These are phyloP conservation scores for Pythium grandisporangium DNA, from an alignment of 352 stramenopile species.

Conservation along the genomic window DNA sequence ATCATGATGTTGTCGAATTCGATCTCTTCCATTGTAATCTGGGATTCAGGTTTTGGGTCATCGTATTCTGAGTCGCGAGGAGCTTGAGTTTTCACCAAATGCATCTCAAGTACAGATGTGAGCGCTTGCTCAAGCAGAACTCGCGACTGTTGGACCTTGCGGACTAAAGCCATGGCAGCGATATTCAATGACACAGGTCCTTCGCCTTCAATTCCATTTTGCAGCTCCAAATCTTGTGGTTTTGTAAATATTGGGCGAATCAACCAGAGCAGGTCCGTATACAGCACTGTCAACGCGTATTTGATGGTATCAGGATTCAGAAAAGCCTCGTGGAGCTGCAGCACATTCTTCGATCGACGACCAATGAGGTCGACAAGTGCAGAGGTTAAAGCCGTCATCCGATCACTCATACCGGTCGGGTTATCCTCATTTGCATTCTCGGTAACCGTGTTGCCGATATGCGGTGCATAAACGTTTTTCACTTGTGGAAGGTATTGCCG, in stretches of 20 bases:
- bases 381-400: constrained; percentile 26
- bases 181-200: no score
- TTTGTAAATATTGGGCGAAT: constrained; percentile 45
- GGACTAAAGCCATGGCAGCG: no score
- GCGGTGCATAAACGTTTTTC: background rate
- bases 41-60: constrained; percentile 21
- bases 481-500: constrained; percentile 39
- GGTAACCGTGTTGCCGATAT: no score
- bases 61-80: constrained; percentile 1
- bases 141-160: constrained; percentile 26
- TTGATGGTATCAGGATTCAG: constrained; percentile 53
- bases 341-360: constrained; percentile 36
- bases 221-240: constrained; percentile 2
- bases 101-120: constrained; percentile 66
- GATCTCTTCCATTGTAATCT: constrained; percentile 58
- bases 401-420: background rate
- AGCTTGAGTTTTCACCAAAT: constrained; percentile 33
- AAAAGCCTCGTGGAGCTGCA: constrained; percentile 38
- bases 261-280: constrained; percentile 71
- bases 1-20: constrained; percentile 45
- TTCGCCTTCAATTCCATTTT: background rate
- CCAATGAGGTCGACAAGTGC: constrained; percentile 31
- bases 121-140: constrained; percentile 47
- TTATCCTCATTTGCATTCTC: background rate
- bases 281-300: constrained; percentile 53